Evolutionary conservation across 2,329 filamentous ascomycete species (phyloP), one percentile per base, ranked within the genome.

Genomic region (Sporothrix pseudoabietina): DNA sequence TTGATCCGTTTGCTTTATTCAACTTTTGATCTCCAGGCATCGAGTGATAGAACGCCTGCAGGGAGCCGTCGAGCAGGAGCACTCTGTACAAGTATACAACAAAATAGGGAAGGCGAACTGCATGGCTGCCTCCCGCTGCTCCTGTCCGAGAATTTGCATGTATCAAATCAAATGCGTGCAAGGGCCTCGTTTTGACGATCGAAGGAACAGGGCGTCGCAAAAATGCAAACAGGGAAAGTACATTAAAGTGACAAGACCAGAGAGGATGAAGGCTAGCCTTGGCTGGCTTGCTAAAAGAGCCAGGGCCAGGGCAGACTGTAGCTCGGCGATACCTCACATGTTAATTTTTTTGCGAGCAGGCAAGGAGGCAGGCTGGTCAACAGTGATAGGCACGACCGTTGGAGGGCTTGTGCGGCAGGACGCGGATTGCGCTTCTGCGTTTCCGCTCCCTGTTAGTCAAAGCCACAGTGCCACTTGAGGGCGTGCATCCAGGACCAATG

Each of bases 251-350:
- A 47, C 8, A 26, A 55, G 9, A 49, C 19, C 3, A 61, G 3
- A 19, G 10, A 44, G 22, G 61, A 47, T 47, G 61, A 16, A 44
- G n/a, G 16, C 61, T 44, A 47, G 61, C 4, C 61, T 30, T 12
- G 61, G 61, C 12, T 44, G 61, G 61, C n/a, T 44, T 39, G 57
- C 57, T 32, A 41, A 14, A 32, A 32, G 57, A 41, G 32, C 10
- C n/a, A 19, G 61, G 61, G 39, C n/a, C 61, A 47, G 59, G 59
- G 39, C 10, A 26, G 39, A 26, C 61, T 26, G 26, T 26, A 22
- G 30, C 22, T 66, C 61, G 61, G 61, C 61, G 39, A 66, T 66
- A 47, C 61, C 39, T 66, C 39, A 16, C 41, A 47, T 66, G 61
- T 39, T 66, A 66, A 30, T 47, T 22, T n/a, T 22, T 63, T 63